Evolutionary conservation across 805 yeast species (phyloP).

Genomic region (Pichia membranifaciens): DNA sequence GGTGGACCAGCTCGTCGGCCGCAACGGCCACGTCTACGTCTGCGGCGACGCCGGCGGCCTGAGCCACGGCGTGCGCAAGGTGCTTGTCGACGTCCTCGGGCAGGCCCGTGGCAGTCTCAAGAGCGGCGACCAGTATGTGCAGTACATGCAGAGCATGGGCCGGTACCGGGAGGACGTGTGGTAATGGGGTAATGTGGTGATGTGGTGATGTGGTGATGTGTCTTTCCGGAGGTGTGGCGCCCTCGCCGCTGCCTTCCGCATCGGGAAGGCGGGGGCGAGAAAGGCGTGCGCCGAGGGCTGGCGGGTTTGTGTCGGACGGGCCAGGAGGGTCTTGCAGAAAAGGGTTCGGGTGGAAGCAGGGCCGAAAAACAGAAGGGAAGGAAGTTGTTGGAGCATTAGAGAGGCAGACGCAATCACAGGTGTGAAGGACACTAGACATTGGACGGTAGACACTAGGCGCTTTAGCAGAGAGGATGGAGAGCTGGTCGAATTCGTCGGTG

Average conservation of each 20-base stretch:
- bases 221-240: no score
- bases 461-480: not conserved
- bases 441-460: not conserved
- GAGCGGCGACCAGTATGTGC: conserved; percentile 63
- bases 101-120: conserved; percentile 39
- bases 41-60: conserved; percentile 91
- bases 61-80: conserved; percentile 82
- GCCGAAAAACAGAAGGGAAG: no score
- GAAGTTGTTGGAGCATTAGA: no score
- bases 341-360: no score
- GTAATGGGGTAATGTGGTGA: conserved; percentile 33
- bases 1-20: conserved; percentile 39
- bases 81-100: conserved; percentile 56
- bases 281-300: no score
- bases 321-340: no score
- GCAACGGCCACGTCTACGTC: conserved; percentile 80
- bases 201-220: no score
- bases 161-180: conserved; percentile 95
- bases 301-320: no score
- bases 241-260: no score
- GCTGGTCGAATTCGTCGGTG: conserved; percentile 9
- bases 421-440: no score
- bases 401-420: no score
- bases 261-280: no score
- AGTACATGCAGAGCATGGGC: conserved; percentile 70